Evolutionary conservation across 768 basidiomycete genomes (phyloP), one percentile per base, ranked within the genome.

Genomic region (Suillus brevipes): DNA sequence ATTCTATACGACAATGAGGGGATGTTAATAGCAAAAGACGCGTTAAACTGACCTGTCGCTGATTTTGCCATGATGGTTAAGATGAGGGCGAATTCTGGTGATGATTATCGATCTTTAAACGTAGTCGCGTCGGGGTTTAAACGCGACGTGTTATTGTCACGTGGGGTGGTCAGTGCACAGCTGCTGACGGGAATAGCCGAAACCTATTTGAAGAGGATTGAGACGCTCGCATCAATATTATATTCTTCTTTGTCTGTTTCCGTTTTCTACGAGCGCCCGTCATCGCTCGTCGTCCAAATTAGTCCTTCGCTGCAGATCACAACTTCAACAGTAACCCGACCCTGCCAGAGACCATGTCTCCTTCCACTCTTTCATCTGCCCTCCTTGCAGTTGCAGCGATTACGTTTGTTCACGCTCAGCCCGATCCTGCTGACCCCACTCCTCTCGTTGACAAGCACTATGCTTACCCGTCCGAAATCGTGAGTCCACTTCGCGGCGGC

Each of bases 391-490:
- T 77, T 9, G 64, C 82, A 57, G 71, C 77, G 28, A 68, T 77
- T 25, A 60, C 79, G 25, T n/a, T 69, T 60, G 73, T 73, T n/a
- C 79, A 67, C 47, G 75, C 75, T 10, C 75, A 75, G 65, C 71
- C 64, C 20, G 75, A 75, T 38, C 75, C 81, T 9, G 83, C 77
- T 68, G 85, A 80, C 37, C 76, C 82, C 1, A 78, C 75, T 4
- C 84, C 85, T 1, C 77, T 86, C 42, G 82, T 80, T 25, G 74
- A 72, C 59, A 86, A 86, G 65, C 74, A 73, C 56, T 85, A 79
- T 67, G 66, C 76, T 0, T 83, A 83, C 59, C 85, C 84, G 1
- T 68, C 63, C 36, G 79, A 73, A 45, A 78, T 86, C 13, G 84
- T 85, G 49, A 52, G 79, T 75, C 12, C 1, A 1, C 12, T 31